Percentiles rank a stretch among this genome's conserved stretches.
Conservation (phyloP, 306 rosid species). For the Medicago arabica region DNA sequence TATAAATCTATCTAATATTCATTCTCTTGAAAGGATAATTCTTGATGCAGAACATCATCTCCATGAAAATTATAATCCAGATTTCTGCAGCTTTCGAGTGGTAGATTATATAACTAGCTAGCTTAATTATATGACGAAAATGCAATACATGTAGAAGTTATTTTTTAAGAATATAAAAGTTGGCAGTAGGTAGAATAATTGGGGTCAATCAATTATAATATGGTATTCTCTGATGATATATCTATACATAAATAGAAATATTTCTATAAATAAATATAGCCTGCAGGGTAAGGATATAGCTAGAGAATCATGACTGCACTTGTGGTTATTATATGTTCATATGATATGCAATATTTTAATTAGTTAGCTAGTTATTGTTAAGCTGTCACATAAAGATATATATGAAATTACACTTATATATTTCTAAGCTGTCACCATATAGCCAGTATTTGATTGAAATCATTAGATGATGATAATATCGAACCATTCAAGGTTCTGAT, state of each 20-base stretch:
- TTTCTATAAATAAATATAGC: constrained; percentile 1
- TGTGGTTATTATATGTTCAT: no score
- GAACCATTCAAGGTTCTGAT: not conserved
- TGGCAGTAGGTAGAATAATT: constrained; percentile 51
- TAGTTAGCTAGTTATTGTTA: not conserved
- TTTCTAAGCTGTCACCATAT: not conserved
- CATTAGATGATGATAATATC: not conserved
- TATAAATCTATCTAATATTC: not conserved
- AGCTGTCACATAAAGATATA: not conserved
- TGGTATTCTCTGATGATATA: constrained; percentile 3
- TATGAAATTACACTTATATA: not conserved
- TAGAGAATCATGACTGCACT: not conserved
- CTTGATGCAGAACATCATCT: constrained; percentile 18
- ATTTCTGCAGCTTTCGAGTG: not conserved
- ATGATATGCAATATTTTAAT: no score
- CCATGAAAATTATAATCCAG: constrained; percentile 1
- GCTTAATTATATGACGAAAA: not conserved
- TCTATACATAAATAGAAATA: not conserved
- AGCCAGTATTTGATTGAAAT: not conserved
- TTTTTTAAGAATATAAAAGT: constrained; percentile 18
- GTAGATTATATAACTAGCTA: not conserved
- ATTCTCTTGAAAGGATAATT: no score
- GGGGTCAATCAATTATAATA: constrained; percentile 33
- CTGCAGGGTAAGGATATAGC: not conserved
- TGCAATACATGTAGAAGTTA: constrained; percentile 7